These are phyloP conservation scores for Mortierella claussenii DNA, from an alignment of 192 early-diverging fungal species.

Conservation along the genomic window DNA sequence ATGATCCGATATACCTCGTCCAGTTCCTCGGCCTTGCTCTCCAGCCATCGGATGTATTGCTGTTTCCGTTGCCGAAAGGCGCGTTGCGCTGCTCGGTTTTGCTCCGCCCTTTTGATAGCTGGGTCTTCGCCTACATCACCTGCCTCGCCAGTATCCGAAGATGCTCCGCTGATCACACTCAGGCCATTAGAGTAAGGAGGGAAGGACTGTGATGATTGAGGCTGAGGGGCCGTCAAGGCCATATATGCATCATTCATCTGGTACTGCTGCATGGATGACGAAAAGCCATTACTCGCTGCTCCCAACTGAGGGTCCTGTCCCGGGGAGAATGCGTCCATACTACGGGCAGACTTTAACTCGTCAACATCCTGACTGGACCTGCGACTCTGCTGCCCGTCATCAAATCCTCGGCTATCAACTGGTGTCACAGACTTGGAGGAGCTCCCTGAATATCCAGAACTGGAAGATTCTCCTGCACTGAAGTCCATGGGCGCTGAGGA, in stretches of 20 bases:
- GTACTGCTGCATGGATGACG: too few relatives aligned
- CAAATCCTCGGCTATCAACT: neutral
- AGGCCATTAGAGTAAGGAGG: neutral
- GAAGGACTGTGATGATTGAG: neutral
- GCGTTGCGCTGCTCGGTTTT: slow-evolving; percentile 90
- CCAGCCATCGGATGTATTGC: slow-evolving; percentile 81
- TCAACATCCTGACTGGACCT: neutral
- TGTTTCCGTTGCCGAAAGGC: slow-evolving; percentile 89
- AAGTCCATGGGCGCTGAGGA: slow-evolving; percentile 1
- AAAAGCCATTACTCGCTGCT: too few relatives aligned
- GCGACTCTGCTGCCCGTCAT: neutral
- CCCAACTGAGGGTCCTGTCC: too few relatives aligned
- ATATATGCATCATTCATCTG: too few relatives aligned
- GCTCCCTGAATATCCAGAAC: neutral
- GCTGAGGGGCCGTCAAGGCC: too few relatives aligned
- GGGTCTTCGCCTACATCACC: neutral
- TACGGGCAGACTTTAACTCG: too few relatives aligned
- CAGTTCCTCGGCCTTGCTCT: slow-evolving; percentile 77
- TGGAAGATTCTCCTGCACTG: neutral
- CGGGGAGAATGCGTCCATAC: too few relatives aligned
- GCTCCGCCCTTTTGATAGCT: slow-evolving; percentile 77
- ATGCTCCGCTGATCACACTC: neutral
- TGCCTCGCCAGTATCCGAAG: slow-evolving; percentile 5
- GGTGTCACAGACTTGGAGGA: neutral
- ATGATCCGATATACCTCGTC: slow-evolving; percentile 35